phyloP scores from a whole-genome alignment of 2,329 filamentous ascomycete genomes.

The Lasiodiplodia hormozganensis region DNA sequence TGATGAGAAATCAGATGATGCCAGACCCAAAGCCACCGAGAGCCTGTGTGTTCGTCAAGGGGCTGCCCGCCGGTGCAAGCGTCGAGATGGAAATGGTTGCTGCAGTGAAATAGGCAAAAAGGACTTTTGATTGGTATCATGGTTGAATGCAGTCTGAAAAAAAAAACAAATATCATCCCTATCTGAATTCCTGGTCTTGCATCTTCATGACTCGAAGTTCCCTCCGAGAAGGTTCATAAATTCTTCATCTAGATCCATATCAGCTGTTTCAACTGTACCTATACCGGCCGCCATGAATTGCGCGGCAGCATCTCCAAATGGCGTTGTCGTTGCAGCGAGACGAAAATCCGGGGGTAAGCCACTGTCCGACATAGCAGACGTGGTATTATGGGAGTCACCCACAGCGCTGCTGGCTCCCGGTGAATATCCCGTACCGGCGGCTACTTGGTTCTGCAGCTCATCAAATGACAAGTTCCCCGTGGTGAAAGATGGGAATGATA shows the following conservation, averaged over 20 bases:
- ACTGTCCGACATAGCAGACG: constrained; percentile 14
- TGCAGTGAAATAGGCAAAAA: constrained; percentile 12
- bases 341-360: constrained; percentile 14
- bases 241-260: constrained; percentile 20
- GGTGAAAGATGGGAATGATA: constrained; percentile 11
- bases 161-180: background rate
- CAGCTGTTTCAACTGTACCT: constrained; percentile 13
- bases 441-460: constrained; percentile 11
- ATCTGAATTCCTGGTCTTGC: background rate
- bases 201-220: constrained; percentile 8
- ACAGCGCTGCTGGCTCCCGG: constrained; percentile 10
- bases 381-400: constrained; percentile 4
- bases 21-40: constrained; percentile 29
- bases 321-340: constrained; percentile 13
- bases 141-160: background rate
- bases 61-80: constrained; percentile 23
- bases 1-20: constrained; percentile 22
- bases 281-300: constrained; percentile 22
- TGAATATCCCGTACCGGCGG: constrained; percentile 1
- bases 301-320: constrained; percentile 18
- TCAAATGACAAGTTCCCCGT: constrained; percentile 15
- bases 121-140: constrained; percentile 9
- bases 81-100: constrained; percentile 29
- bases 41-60: constrained; percentile 29
- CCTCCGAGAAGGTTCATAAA: constrained; percentile 19